Evolutionary conservation across 495 filamentous ascomycete genomes (phyloP).

Genomic region (Penicillium daleae): DNA sequence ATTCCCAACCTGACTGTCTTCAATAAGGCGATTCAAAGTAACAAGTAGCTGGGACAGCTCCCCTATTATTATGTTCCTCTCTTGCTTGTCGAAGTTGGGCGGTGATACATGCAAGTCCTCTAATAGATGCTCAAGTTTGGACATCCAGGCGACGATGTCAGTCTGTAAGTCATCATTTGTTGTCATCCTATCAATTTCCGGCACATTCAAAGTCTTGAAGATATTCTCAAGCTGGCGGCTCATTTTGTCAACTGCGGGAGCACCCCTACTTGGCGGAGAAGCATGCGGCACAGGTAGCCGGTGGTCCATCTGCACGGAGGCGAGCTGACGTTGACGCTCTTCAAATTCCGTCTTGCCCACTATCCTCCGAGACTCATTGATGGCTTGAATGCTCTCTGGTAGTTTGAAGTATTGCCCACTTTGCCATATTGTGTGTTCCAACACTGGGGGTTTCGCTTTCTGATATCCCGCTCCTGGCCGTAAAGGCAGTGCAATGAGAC

Average conservation of each 20-base stretch:
- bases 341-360: background rate
- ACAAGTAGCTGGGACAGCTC: background rate
- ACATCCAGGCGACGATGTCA: background rate
- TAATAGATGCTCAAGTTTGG: background rate
- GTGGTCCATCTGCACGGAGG: background rate
- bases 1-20: background rate
- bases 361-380: background rate
- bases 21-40: background rate
- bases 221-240: background rate
- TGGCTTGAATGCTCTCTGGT: background rate
- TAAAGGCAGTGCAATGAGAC: background rate
- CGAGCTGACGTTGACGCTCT: background rate
- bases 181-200: background rate
- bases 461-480: background rate
- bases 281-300: background rate
- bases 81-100: background rate
- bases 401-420: background rate
- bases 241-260: background rate
- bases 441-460: background rate
- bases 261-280: background rate
- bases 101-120: background rate
- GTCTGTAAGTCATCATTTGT: background rate
- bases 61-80: background rate
- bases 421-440: background rate
- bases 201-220: background rate